Evolutionary conservation across 176 grass and related monocot species (phyloP).

Genomic region (Triticum monococcum): DNA sequence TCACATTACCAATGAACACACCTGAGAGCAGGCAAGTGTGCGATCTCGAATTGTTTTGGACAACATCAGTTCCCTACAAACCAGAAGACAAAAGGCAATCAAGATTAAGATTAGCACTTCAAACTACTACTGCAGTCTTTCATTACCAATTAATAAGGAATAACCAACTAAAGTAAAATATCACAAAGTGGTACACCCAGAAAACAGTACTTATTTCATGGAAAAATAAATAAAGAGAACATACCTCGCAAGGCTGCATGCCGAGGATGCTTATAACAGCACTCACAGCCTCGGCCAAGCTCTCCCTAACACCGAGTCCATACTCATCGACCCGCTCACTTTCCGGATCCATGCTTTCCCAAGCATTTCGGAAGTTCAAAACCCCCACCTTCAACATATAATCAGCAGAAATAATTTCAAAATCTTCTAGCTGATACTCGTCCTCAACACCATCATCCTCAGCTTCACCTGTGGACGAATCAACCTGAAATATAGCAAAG

Average conservation of each 20-base stretch:
- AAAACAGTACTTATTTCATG: neutral
- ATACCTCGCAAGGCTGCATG: constrained; percentile 97
- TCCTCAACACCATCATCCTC: constrained; percentile 98
- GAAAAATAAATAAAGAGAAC: neutral
- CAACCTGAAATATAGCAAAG: constrained; percentile 61
- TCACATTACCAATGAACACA: constrained; percentile 72
- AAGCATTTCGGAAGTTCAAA: constrained; percentile 94
- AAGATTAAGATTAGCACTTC: neutral
- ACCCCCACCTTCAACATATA: constrained; percentile 94
- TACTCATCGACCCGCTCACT: constrained; percentile 87
- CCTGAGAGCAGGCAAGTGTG: constrained; percentile 92
- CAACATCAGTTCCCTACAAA: constrained; percentile 80
- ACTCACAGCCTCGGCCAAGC: constrained; percentile 78
- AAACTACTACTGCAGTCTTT: neutral
- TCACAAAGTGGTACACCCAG: neutral
- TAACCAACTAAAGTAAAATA: neutral
- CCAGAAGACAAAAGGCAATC: neutral
- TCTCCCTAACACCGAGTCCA: constrained; percentile 86
- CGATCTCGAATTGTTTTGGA: constrained; percentile 91
- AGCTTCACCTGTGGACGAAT: constrained; percentile 74
- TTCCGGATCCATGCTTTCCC: constrained; percentile 91
- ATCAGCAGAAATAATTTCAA: constrained; percentile 85
- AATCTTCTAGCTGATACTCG: constrained; percentile 94
- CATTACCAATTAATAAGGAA: neutral
- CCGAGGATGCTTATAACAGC: constrained; percentile 89